Evolutionary conservation across 495 filamentous ascomycete species (phyloP).

Genomic region (Ramalina intermedia): DNA sequence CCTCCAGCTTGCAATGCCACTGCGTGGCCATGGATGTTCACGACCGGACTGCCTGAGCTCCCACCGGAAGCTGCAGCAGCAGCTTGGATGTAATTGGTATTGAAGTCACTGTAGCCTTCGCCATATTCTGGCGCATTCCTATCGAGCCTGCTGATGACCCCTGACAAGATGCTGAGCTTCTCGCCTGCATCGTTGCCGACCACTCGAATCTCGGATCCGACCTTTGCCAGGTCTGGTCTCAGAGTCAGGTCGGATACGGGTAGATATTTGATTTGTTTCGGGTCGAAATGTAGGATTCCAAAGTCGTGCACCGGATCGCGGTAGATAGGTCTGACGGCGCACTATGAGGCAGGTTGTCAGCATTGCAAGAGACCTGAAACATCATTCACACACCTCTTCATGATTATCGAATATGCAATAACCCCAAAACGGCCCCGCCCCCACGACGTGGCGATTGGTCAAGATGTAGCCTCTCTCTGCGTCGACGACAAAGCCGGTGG

Average conservation of each 20-base stretch:
- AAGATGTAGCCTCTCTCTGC: constrained; percentile 84
- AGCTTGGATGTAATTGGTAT: constrained; percentile 98
- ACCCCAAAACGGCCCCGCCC: constrained; percentile 91
- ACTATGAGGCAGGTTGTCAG: constrained; percentile 33
- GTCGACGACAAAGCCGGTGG: constrained; percentile 96
- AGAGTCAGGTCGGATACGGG: constrained; percentile 64
- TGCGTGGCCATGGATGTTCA: constrained; percentile 86
- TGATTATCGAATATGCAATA: constrained; percentile 98
- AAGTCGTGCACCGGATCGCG: constrained; percentile 98
- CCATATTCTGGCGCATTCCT: constrained; percentile 96
- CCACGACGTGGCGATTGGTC: constrained; percentile 89
- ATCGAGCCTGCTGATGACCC: constrained; percentile 90
- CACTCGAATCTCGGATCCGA: constrained; percentile 86
- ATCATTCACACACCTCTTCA: constrained; percentile 48
- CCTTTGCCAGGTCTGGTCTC: constrained; percentile 75
- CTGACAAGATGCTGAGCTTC: constrained; percentile 94
- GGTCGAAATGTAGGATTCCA: constrained; percentile 89
- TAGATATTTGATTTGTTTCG: constrained; percentile 93
- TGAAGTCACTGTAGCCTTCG: constrained; percentile 98
- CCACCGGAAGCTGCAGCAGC: constrained; percentile 92
- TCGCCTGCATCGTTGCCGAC: constrained; percentile 98
- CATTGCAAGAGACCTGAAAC: not conserved
- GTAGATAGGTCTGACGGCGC: constrained; percentile 94
- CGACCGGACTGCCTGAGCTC: constrained; percentile 91
- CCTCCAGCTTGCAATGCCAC: constrained; percentile 92